A percentile compares a stretch with the other conserved stretches of the same genome.
Evolutionary conservation across 441 rosid species (phyloP).

Genomic region (Pelargonium australe): DNA sequence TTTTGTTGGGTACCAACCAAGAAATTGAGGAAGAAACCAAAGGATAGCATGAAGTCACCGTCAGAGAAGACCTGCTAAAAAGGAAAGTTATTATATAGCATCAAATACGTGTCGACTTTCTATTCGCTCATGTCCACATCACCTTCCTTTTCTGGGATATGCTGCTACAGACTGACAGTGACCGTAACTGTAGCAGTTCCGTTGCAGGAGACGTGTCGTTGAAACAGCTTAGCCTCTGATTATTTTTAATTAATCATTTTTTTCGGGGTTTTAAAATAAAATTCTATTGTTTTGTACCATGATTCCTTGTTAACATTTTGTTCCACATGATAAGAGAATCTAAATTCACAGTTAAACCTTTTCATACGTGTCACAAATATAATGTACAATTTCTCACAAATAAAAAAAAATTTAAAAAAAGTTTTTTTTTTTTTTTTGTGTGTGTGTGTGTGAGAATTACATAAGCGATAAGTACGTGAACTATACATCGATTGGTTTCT

Average conservation of each 20-base stretch:
- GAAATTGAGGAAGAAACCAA: not conserved
- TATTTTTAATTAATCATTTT: not conserved
- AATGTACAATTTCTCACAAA: no score
- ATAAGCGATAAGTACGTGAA: no score
- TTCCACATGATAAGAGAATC: not conserved
- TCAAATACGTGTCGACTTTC: not conserved
- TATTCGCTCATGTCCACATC: not conserved
- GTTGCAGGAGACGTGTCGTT: conserved; percentile 6
- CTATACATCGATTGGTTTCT: no score
- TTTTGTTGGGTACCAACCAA: not conserved
- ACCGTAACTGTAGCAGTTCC: not conserved
- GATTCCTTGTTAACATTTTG: not conserved
- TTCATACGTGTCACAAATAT: no score
- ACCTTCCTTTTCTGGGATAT: conserved; percentile 1
- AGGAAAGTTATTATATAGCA: not conserved
- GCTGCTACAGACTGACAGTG: not conserved
- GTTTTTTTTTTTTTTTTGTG: no score
- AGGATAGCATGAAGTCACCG: not conserved
- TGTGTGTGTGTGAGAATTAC: no score
- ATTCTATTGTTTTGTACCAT: not conserved
- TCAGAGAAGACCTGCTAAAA: not conserved
- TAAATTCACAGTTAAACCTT: no score
- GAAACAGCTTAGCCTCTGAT: not conserved
- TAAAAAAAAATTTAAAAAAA: no score
- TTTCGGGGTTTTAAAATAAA: not conserved